phyloP scores from a whole-genome alignment of 2,329 filamentous ascomycete species.

The Verticillium tricorpus region DNA sequence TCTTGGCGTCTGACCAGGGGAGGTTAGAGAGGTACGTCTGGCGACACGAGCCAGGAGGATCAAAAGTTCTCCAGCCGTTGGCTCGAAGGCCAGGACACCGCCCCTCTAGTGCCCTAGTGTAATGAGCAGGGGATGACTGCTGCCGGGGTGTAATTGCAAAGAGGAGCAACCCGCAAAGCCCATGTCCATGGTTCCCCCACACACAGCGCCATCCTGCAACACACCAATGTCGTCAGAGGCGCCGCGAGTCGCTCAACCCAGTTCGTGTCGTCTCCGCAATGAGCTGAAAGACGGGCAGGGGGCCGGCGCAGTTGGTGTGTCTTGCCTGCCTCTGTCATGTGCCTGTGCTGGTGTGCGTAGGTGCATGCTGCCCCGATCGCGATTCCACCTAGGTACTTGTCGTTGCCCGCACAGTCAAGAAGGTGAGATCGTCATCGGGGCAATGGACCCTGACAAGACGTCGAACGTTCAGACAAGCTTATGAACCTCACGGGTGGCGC shows the following conservation, averaged over 20 bases:
- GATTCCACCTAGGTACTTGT: no score
- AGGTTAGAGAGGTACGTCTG: neutral
- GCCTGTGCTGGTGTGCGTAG: neutral
- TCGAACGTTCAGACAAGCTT: slow-evolving; percentile 1
- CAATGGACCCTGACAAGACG: neutral
- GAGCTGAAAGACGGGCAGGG: neutral
- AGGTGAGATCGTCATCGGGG: neutral
- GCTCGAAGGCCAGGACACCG: neutral
- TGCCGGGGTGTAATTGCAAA: neutral
- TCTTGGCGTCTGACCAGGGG: neutral
- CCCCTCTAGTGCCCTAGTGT: neutral
- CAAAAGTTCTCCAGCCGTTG: neutral
- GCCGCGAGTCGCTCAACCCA: neutral
- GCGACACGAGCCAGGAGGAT: neutral
- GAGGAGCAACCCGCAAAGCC: neutral
- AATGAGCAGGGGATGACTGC: neutral
- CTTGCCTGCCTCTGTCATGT: neutral
- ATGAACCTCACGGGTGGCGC: neutral
- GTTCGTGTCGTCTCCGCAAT: neutral
- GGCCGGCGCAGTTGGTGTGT: no score
- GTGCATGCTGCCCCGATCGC: neutral
- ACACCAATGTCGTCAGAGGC: slow-evolving; percentile 2
- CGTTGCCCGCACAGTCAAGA: neutral
- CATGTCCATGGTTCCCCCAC: neutral
- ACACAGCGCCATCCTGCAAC: neutral